phyloP scores from a whole-genome alignment of 1,139 yeast species.

The Magnusiomyces suaveolens region DNA sequence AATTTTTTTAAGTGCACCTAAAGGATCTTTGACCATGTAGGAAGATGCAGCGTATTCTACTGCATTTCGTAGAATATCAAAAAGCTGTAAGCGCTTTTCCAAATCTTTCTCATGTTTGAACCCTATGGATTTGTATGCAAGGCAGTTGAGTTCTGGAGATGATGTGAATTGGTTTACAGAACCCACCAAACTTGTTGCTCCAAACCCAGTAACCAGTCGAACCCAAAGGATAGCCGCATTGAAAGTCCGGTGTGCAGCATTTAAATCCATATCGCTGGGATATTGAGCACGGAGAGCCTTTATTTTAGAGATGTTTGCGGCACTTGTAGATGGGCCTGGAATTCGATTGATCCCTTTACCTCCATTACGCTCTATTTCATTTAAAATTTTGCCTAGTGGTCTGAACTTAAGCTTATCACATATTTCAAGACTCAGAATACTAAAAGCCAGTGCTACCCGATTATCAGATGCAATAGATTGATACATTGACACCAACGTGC shows the following conservation, averaged over 20 bases:
- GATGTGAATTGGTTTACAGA: not conserved
- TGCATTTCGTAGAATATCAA: not conserved
- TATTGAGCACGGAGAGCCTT: not conserved
- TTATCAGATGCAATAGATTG: not conserved
- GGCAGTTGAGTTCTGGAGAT: not conserved
- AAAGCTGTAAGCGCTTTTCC: not conserved
- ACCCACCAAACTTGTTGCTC: not conserved
- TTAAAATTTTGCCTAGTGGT: not conserved
- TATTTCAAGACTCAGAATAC: not conserved
- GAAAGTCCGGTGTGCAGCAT: not conserved
- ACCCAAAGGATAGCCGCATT: not conserved
- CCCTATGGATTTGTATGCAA: not conserved
- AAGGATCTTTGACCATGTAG: conserved; percentile 1
- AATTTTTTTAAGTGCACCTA: not conserved
- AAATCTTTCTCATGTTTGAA: not conserved
- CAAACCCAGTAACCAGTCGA: not conserved
- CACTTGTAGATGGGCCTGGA: not conserved
- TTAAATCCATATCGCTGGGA: not conserved
- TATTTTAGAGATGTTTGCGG: not conserved
- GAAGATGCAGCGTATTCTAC: not conserved
- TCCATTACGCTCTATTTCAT: not conserved
- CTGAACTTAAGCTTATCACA: not conserved
- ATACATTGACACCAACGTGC: not conserved
- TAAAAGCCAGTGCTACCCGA: not conserved
- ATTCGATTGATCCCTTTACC: not conserved